Conservation (phyloP, 2,329 filamentous ascomycete genomes). For the Cladosporium oxysporum region DNA sequence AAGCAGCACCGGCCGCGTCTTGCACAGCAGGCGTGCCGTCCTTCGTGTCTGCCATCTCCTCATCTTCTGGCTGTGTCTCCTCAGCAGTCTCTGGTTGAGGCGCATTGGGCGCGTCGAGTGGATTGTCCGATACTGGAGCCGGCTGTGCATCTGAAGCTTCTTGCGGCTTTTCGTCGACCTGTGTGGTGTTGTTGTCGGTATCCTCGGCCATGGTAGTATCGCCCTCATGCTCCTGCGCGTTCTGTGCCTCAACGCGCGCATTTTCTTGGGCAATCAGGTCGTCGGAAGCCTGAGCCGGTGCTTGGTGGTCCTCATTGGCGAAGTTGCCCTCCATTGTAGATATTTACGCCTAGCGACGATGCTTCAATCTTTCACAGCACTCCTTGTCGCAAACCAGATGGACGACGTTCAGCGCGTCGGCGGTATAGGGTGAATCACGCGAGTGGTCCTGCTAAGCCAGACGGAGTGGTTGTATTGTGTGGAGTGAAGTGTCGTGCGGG, state of each 20-base stretch:
- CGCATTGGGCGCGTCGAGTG: slow-evolving; percentile 40
- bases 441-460: neutral
- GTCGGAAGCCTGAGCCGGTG: slow-evolving; percentile 38
- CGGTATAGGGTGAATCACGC: neutral
- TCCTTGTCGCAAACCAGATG: slow-evolving; percentile 19
- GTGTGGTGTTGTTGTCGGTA: slow-evolving; percentile 24
- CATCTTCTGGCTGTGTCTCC: slow-evolving; percentile 29
- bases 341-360: neutral
- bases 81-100: slow-evolving; percentile 38
- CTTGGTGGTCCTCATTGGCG: slow-evolving; percentile 35
- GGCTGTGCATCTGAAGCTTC: slow-evolving; percentile 25
- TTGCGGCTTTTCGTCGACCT: slow-evolving; percentile 23
- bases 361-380: neutral
- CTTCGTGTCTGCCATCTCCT: slow-evolving; percentile 64
- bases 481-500: neutral
- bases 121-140: slow-evolving; percentile 39
- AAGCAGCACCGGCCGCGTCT: slow-evolving; percentile 20
- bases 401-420: neutral
- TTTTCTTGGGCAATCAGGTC: slow-evolving; percentile 40
- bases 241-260: slow-evolving; percentile 34
- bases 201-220: slow-evolving; percentile 40
- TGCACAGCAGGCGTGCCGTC: slow-evolving; percentile 30
- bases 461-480: neutral
- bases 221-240: slow-evolving; percentile 26
- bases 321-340: slow-evolving; percentile 27